phyloP scores from a whole-genome alignment of 352 stramenopile species.

The Globisporangium apiculatum region DNA sequence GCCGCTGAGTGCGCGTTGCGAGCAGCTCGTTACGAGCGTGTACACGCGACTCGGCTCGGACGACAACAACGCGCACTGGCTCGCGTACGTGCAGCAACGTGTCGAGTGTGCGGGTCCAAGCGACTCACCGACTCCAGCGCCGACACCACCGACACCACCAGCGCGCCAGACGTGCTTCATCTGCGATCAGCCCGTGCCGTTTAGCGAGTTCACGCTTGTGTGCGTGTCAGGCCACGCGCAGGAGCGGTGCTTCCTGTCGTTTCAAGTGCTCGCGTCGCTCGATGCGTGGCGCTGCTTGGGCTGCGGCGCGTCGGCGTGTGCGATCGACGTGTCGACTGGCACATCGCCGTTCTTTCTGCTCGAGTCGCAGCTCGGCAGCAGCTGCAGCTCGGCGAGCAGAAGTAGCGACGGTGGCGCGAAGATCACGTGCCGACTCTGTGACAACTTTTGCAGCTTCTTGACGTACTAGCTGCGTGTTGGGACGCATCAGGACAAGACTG shows the following conservation, averaged over 20 bases:
- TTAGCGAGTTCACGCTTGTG: slow-evolving; percentile 49
- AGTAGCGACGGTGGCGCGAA: slow-evolving; percentile 14
- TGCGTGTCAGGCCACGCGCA: slow-evolving; percentile 58
- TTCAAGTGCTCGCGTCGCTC: slow-evolving; percentile 53
- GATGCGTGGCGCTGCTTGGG: slow-evolving; percentile 81
- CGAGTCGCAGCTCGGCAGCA: slow-evolving; percentile 9
- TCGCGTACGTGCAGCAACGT: slow-evolving; percentile 21
- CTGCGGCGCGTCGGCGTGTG: slow-evolving; percentile 52
- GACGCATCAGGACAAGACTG: not conserved
- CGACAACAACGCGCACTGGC: slow-evolving; percentile 37
- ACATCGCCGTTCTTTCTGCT: slow-evolving; percentile 62
- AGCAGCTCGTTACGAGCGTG: slow-evolving; percentile 44
- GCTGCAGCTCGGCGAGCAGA: not conserved
- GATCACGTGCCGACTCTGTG: slow-evolving; percentile 63
- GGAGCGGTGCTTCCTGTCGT: slow-evolving; percentile 75
- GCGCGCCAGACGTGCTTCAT: slow-evolving; percentile 63
- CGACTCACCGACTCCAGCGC: not conserved
- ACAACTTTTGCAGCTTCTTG: slow-evolving; percentile 74
- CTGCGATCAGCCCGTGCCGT: slow-evolving; percentile 51
- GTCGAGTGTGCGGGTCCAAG: not conserved
- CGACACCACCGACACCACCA: slow-evolving; percentile 28
- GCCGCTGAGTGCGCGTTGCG: slow-evolving; percentile 21
- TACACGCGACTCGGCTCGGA: slow-evolving; percentile 52
- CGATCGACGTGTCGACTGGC: slow-evolving; percentile 36
- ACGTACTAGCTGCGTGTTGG: slow-evolving; percentile 30